Percentiles rank a stretch among this genome's conserved stretches.
phyloP scores from a whole-genome alignment of 2,329 filamentous ascomycete species.

The Chalaropsis ovoidea region DNA sequence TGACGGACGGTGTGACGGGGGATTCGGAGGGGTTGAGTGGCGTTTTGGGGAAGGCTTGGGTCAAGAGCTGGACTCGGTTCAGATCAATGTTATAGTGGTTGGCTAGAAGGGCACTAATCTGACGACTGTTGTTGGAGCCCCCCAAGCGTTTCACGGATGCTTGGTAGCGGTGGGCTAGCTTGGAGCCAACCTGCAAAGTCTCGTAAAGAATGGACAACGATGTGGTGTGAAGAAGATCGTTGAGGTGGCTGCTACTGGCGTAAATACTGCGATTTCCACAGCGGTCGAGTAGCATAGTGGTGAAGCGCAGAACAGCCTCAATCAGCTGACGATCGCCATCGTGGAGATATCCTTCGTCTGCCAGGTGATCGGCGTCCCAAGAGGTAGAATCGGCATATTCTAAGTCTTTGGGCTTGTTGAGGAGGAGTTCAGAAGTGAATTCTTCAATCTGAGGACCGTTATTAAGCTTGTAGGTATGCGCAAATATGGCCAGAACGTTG shows the following conservation, averaged over 20 bases:
- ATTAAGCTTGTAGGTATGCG: slow-evolving; percentile 66
- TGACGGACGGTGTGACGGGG: slow-evolving; percentile 45
- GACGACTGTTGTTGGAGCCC: slow-evolving; percentile 41
- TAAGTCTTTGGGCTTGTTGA: slow-evolving; percentile 46
- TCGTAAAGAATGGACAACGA: slow-evolving; percentile 67
- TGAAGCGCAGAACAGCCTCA: slow-evolving; percentile 73
- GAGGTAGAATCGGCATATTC: slow-evolving; percentile 36
- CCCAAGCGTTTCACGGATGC: slow-evolving; percentile 69
- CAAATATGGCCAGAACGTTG: slow-evolving; percentile 71
- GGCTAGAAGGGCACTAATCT: slow-evolving; percentile 63
- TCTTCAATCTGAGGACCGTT: slow-evolving; percentile 70
- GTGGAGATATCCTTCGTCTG: slow-evolving; percentile 51
- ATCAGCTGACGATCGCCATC: slow-evolving; percentile 76
- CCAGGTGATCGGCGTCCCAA: slow-evolving; percentile 38
- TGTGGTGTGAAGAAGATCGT: slow-evolving; percentile 79
- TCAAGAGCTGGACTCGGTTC: slow-evolving; percentile 75
- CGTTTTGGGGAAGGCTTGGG: slow-evolving; percentile 70
- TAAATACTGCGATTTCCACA: slow-evolving; percentile 96
- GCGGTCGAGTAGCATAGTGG: slow-evolving; percentile 77
- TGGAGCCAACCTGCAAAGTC: slow-evolving; percentile 69
- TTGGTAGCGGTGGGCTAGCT: slow-evolving; percentile 85
- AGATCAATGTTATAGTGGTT: slow-evolving; percentile 75
- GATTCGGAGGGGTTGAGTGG: slow-evolving; percentile 44
- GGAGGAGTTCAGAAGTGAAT: slow-evolving; percentile 58
- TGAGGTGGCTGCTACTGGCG: slow-evolving; percentile 81